These are phyloP conservation scores for Gynostemma pentaphyllum DNA, from an alignment of 306 rosid genomes.

Conservation along the genomic window DNA sequence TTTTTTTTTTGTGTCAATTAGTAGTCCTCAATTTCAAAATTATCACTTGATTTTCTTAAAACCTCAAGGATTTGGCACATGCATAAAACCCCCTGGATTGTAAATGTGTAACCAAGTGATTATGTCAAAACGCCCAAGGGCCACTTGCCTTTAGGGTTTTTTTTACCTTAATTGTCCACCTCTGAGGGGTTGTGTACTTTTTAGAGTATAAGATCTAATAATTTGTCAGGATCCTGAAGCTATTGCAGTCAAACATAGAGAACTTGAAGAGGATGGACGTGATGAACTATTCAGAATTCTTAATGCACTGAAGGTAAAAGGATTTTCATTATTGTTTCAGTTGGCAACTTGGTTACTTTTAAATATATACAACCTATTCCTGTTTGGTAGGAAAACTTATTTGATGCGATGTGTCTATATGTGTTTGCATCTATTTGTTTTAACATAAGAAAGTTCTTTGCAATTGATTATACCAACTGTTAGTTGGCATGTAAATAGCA, in stretches of 20 bases:
- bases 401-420: background rate
- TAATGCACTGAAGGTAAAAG: constrained; percentile 53
- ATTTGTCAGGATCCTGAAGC: constrained; percentile 48
- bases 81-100: no score
- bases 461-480: background rate
- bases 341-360: background rate
- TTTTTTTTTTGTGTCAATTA: no score
- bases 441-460: background rate
- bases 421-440: background rate
- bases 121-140: no score
- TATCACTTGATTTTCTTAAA: no score
- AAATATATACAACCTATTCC: background rate
- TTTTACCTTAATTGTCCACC: background rate
- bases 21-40: no score
- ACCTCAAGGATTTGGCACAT: no score
- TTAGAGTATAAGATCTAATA: background rate
- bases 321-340: background rate
- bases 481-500: background rate
- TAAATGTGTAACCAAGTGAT: no score
- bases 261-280: constrained; percentile 30
- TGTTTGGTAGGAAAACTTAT: background rate
- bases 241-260: constrained; percentile 40
- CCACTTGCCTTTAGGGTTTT: background rate
- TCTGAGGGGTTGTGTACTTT: background rate
- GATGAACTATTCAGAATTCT: constrained; percentile 41